Evolutionary conservation across 441 rosid species (phyloP).

Genomic region (Croton laevigatus): DNA sequence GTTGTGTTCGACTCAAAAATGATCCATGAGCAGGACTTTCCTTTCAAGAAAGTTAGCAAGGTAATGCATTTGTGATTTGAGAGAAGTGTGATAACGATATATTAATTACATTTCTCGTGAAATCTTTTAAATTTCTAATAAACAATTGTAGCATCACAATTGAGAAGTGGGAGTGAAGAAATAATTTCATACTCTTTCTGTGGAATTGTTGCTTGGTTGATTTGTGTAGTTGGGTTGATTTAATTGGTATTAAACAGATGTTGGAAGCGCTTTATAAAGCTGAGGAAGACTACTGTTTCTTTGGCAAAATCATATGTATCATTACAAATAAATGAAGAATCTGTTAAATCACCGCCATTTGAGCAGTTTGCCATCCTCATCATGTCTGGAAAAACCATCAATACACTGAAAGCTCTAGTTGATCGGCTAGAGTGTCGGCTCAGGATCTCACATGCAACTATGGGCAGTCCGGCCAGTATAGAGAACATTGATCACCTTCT

Average conservation of each 20-base stretch:
- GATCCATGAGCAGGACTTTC: conserved; percentile 50
- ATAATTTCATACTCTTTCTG: background rate
- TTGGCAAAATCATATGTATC: conserved; percentile 59
- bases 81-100: background rate
- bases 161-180: background rate
- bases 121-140: background rate
- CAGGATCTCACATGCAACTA: conserved; percentile 19
- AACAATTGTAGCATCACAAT: background rate
- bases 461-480: conserved; percentile 28
- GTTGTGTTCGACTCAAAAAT: conserved; percentile 35
- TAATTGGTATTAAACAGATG: conserved; percentile 34
- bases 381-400: conserved; percentile 49
- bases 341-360: conserved; percentile 54
- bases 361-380: conserved; percentile 69
- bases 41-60: conserved; percentile 61
- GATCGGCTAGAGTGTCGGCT: conserved; percentile 64
- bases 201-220: background rate
- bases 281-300: conserved; percentile 61
- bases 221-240: background rate
- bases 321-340: conserved; percentile 46
- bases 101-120: background rate
- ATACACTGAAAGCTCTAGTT: conserved; percentile 48
- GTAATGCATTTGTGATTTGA: background rate
- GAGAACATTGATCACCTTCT: conserved; percentile 78
- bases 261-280: conserved; percentile 60